phyloP scores from a whole-genome alignment of 345 rosid species.

The Erodium maritimum region DNA sequence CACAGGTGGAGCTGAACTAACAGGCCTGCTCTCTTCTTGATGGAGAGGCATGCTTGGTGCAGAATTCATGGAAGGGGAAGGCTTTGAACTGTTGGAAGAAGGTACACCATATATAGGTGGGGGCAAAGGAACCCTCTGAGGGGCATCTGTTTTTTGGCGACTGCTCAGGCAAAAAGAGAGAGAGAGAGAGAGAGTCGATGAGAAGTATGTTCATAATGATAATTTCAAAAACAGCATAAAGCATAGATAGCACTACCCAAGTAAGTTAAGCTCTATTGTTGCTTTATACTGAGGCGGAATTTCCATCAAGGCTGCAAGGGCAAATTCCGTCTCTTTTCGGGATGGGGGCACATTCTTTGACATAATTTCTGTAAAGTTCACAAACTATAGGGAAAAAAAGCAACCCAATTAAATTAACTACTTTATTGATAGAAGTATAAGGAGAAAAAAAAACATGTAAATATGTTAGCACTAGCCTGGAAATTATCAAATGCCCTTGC shows the following conservation, averaged over 20 bases:
- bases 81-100: slow-evolving; percentile 22
- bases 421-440: not conserved
- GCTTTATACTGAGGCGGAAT: slow-evolving; percentile 93
- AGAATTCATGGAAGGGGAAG: slow-evolving; percentile 29
- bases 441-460: not conserved
- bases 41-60: slow-evolving; percentile 50
- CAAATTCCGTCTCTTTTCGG: slow-evolving; percentile 80
- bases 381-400: slow-evolving; percentile 38
- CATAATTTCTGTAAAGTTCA: slow-evolving; percentile 90
- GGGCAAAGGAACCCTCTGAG: slow-evolving; percentile 62
- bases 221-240: not conserved
- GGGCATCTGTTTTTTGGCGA: slow-evolving; percentile 29
- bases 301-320: slow-evolving; percentile 92
- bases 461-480: slow-evolving; percentile 36
- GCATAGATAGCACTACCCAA: slow-evolving; percentile 40
- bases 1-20: slow-evolving; percentile 38
- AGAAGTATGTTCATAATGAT: slow-evolving; percentile 1
- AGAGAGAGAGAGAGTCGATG: not conserved
- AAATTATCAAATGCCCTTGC: slow-evolving; percentile 90
- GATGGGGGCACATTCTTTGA: slow-evolving; percentile 41
- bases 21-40: slow-evolving; percentile 22
- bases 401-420: slow-evolving; percentile 3
- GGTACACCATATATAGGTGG: slow-evolving; percentile 51
- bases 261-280: slow-evolving; percentile 60
- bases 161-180: slow-evolving; percentile 24